A percentile compares a stretch with the other conserved stretches of the same genome.
Evolutionary conservation across 306 rosid genomes (phyloP).

Genomic region (Castanospermum australe): DNA sequence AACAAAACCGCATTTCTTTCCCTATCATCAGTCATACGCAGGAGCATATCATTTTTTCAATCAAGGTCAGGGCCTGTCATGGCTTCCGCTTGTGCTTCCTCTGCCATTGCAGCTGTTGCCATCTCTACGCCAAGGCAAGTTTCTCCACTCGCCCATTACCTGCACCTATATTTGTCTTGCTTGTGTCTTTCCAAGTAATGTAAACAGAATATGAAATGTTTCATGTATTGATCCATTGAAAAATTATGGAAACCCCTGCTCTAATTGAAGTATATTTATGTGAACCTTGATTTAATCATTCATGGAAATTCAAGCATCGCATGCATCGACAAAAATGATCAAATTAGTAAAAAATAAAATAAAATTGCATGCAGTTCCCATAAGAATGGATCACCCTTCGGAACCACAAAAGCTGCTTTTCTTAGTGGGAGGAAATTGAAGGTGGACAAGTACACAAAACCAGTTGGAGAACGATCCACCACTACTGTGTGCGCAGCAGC

Average conservation of each 20-base stretch:
- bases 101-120: slow-evolving; percentile 24
- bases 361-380: slow-evolving; percentile 21
- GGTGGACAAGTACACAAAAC: slow-evolving; percentile 7
- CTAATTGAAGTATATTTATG: background rate
- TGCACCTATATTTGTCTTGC: background rate
- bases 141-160: background rate
- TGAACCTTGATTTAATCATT: background rate
- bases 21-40: background rate
- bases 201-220: background rate
- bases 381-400: slow-evolving; percentile 17
- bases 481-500: slow-evolving; percentile 17
- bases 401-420: slow-evolving; percentile 6
- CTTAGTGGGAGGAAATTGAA: slow-evolving; percentile 55
- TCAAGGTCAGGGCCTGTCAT: slow-evolving; percentile 14
- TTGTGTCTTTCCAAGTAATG: background rate
- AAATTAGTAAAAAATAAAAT: too few species aligned
- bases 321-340: background rate
- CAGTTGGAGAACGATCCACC: background rate
- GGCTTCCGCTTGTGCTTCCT: slow-evolving; percentile 32
- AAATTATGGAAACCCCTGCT: background rate
- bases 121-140: slow-evolving; percentile 29
- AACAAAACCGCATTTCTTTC: background rate
- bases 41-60: background rate
- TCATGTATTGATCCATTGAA: background rate
- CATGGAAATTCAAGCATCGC: background rate